Evolutionary conservation across 1,139 yeast genomes (phyloP).

Genomic region (Magnusiomyces fungicola): DNA sequence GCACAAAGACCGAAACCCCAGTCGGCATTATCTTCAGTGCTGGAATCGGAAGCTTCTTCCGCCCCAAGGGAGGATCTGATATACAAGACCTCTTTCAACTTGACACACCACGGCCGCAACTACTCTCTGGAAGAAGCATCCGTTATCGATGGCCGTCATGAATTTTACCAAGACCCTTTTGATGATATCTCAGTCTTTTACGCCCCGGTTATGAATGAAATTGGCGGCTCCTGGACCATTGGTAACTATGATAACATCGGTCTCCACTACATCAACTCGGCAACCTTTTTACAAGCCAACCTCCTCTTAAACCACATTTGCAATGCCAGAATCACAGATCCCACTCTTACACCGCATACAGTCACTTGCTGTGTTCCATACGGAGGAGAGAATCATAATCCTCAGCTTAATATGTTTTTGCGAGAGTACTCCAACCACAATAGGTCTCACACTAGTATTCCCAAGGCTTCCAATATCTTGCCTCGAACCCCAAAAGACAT

Average conservation of each 20-base stretch:
- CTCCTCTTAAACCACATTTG: constrained; percentile 13
- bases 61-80: too few species aligned
- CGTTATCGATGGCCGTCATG: too few species aligned
- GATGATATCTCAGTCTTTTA: constrained; percentile 7
- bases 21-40: too few species aligned
- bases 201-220: constrained; percentile 42
- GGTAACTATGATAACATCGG: constrained; percentile 95
- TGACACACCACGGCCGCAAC: too few species aligned
- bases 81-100: too few species aligned
- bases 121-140: too few species aligned
- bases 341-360: constrained; percentile 3
- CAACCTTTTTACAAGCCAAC: constrained; percentile 7
- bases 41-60: too few species aligned
- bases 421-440: background rate
- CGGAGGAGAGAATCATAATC: background rate
- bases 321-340: constrained; percentile 5
- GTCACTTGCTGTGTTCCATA: constrained; percentile 10
- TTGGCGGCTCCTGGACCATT: constrained; percentile 99
- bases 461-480: background rate
- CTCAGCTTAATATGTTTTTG: background rate
- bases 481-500: background rate
- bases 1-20: background rate
- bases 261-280: constrained; percentile 39
- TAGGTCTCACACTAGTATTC: background rate
- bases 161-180: too few species aligned